Evolutionary conservation across 345 rosid species (phyloP).

Genomic region (Salix exigua): DNA sequence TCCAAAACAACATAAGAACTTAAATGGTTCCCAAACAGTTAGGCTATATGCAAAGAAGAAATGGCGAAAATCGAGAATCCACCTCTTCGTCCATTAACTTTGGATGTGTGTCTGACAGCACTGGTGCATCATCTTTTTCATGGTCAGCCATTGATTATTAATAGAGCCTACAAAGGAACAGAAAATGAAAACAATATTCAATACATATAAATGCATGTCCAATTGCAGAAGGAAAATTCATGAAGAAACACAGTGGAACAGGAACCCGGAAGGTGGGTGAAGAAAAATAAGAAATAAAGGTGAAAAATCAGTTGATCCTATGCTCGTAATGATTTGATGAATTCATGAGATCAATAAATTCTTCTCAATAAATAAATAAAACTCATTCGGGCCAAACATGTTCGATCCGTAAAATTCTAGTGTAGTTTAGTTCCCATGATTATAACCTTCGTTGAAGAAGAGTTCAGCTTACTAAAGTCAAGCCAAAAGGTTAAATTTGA

Average conservation of each 20-base stretch:
- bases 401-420: background rate
- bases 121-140: slow-evolving; percentile 63
- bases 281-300: background rate
- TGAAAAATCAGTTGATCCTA: background rate
- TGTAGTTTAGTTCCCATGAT: background rate
- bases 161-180: slow-evolving; percentile 19
- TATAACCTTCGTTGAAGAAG: background rate
- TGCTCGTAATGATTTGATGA: background rate
- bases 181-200: background rate
- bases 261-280: background rate
- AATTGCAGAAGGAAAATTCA: background rate
- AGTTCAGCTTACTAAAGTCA: background rate
- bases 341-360: background rate
- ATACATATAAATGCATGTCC: background rate
- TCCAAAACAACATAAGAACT: background rate
- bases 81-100: slow-evolving; percentile 24
- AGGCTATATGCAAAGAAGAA: background rate
- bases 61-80: slow-evolving; percentile 35
- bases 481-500: background rate
- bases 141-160: slow-evolving; percentile 37
- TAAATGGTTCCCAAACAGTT: background rate
- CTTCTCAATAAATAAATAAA: background rate
- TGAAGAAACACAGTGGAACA: background rate
- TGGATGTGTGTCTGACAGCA: slow-evolving; percentile 42
- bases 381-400: background rate